Base-by-base conservation (phyloP, 768 basidiomycete genomes). In the Russula earlei region DNA sequence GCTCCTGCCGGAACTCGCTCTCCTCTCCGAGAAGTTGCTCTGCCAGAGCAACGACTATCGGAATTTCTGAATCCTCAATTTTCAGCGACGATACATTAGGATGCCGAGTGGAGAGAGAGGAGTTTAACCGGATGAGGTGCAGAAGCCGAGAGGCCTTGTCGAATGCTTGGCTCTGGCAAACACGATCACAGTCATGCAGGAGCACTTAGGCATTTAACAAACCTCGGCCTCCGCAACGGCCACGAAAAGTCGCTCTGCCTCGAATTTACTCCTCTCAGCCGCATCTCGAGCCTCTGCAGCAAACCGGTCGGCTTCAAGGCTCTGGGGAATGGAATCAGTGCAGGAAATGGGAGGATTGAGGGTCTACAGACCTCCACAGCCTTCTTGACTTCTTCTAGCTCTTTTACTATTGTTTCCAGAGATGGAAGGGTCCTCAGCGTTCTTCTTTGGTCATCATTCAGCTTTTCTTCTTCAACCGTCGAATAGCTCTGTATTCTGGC, bases 381-480 rank as follows among this genome's bases (percentile, higher is more conserved):
- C 67, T 87, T 91, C 69, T 85, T 87, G 42, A 92, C 79, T 55
- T 93, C 92, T 24, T 80, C 82, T 14, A 95, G 71, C 64, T 94
- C 92, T 65, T 88, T 90, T 62, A 83, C 78, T 38, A 83, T 75
- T 10, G 83, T 87, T 65, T 94, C 91, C 20, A 94, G 74, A 6
- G 76, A 74, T 10, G 91, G 79, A 42, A 95, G 80, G 17, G 79
- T 83, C 61, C 81, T 85, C 50, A 93, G 64, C 2, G 78, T 75
- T 33, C 83, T 81, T 61, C 78, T 85, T 71, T 96, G 92, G 69
- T 95, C 93, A 40, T 91, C 88, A 60, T 95, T 90, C 52, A 94
- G 78, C 64, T 85, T 85, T 52, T 83, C 82, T 3, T 77, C 68
- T 25, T 83, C 81, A 19, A 78, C 84, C 3, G 80, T 64, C 29